Evolutionary conservation across 2,329 filamentous ascomycete species (phyloP), one percentile per base, ranked within the genome.

Genomic region (Diaporthe citrichinensis): DNA sequence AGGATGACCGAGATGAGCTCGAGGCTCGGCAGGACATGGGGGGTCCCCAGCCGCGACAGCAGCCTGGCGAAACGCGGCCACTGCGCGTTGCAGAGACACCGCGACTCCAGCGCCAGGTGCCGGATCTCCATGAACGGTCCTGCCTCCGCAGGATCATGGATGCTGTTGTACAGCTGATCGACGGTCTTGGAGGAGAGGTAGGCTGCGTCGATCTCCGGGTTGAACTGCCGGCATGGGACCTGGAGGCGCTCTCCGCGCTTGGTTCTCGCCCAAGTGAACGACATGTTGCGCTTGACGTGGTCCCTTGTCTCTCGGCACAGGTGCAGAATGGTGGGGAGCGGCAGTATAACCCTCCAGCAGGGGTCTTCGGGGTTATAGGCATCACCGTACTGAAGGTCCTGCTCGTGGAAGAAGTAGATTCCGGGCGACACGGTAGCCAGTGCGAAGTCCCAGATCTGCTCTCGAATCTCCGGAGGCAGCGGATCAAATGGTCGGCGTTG

Each of bases 401-500:
- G 49, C n/a, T 69, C 65, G 9, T 69, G 65, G n/a, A 69, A 69
- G 65, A 69, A 69, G 65, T 69, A 69, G 65, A 69, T 55, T 8
- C 65, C 65, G 8, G 65, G 65, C 5, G 65, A 69, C 0, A 39
- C 34, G 17, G n/a, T 55, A 25, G 34, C 49, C 34, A 69, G 49
- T 14, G 65, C 65, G n/a, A 55, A 39, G 34, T 69, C 65, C 65
- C 65, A 69, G 4, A 69, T 55, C 46, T 69, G 65, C 23, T 69
- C 65, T 1, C 65, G 65, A 10, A 69, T 49, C 34, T 69, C 65
- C 9, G 49, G 49, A 15, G 65, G 65, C 7, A 69, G n/a, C 12
- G 23, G 31, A 17, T 69, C 65, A 23, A 69, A 69, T 23, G 65
- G 65, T 20, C 65, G 46, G 3, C 10, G 49, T n/a, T 39, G 36